Evolutionary conservation across 768 basidiomycete species (phyloP), one percentile per base, ranked within the genome.

Genomic region (Clathrus columnatus): DNA sequence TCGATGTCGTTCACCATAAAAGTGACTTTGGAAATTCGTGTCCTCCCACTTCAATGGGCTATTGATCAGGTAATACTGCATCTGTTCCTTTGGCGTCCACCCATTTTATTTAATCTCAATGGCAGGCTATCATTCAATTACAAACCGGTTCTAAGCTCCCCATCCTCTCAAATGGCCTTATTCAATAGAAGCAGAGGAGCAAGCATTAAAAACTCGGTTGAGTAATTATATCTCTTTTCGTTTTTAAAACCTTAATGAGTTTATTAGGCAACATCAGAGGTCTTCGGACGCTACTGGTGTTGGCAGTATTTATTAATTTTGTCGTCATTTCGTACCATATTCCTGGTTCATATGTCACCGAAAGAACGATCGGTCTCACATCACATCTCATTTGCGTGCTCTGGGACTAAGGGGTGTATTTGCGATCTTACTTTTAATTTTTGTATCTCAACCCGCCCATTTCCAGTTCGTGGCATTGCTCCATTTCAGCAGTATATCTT

Each of bases 271-370:
- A 78, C 61, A 74, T 86, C 26, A 69, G 80, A 29, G 86, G 83
- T 1, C 67, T 89, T 28, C 68, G 83, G 45, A 72, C 71, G 5
- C 64, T 90, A 6, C 73, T 88, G 16, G 84, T 84, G 10, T 69
- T 90, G 6, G 83, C 84, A 16, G 69, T 88, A 82, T 89, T 87
- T 61, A 68, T 89, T 14, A 77, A 78, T 53, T 90, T 79, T 65
- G 69, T 87, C 29, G 87, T 86, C 21, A 83, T 90, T 44, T 74
- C 82, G 0, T 90, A 90, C 63, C 88, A 91, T 59, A 75, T 88
- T 1, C 84, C 87, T 11, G 88, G 87, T 2, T 75, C 83, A 7
- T 78, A 85, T 44, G 72, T 82, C 11, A 75, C 73, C 5, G 88
- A 91, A 65, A 74, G 86, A 42, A 82, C 87, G 0, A 75, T 71